Conservation (phyloP, 106 monocot genomes). For the Phalaenopsis aphrodite region DNA sequence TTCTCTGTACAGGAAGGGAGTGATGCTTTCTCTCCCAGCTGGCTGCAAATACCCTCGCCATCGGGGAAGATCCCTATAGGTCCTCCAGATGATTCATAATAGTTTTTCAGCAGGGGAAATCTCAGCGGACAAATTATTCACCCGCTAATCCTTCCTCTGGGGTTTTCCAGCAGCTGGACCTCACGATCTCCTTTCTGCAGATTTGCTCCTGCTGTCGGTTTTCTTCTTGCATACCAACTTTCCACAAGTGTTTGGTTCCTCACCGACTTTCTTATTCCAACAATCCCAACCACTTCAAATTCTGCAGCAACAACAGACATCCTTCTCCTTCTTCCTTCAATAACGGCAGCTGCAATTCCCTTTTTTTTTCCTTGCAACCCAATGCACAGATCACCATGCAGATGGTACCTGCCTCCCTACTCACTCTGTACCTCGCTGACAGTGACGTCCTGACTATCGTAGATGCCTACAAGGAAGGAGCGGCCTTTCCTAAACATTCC, state of each 20-base stretch:
- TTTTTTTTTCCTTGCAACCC: conserved; percentile 14
- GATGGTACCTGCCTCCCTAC: conserved; percentile 85
- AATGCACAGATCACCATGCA: conserved; percentile 65
- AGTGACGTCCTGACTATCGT: conserved; percentile 80
- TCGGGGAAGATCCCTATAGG: too few species aligned
- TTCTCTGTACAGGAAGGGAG: too few species aligned
- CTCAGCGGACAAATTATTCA: too few species aligned
- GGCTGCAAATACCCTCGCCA: too few species aligned
- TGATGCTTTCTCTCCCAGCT: too few species aligned
- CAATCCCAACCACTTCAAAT: conserved; percentile 24
- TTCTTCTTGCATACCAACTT: too few species aligned
- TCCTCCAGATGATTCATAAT: too few species aligned
- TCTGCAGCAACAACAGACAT: conserved; percentile 26
- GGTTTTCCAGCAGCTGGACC: too few species aligned
- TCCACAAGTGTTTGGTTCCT: conserved; percentile 1
- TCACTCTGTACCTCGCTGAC: conserved; percentile 57
- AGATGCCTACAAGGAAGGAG: conserved; percentile 86
- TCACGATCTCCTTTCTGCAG: too few species aligned
- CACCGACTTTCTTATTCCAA: conserved; percentile 23
- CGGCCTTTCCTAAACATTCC: conserved; percentile 70
- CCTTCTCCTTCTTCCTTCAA: conserved; percentile 31
- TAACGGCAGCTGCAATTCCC: conserved; percentile 19
- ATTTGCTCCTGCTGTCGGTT: too few species aligned
- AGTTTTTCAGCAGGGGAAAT: too few species aligned
- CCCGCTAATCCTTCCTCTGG: too few species aligned